These are phyloP conservation scores for Phyllachora maydis DNA, from an alignment of 2,329 filamentous ascomycete species.

Conservation along the genomic window DNA sequence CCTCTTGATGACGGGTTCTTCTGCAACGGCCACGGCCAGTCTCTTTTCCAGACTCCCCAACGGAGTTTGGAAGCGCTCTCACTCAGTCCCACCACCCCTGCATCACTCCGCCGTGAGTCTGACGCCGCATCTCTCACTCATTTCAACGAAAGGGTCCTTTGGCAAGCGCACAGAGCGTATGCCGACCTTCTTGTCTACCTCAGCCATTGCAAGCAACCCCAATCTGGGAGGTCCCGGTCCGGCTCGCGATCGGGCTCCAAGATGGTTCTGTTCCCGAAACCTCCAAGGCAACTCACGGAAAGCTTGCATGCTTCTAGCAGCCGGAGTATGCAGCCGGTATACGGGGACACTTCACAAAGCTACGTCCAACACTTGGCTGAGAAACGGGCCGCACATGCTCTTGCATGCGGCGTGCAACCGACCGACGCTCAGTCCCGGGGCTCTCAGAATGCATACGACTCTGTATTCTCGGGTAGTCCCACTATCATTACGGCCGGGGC, in stretches of 20 bases:
- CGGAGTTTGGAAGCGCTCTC: constrained; percentile 8
- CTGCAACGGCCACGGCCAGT: constrained; percentile 6
- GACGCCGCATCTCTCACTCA: constrained; percentile 12
- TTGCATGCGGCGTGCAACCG: constrained; percentile 1
- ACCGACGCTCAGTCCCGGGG: constrained; percentile 1
- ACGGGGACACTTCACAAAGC: constrained; percentile 2
- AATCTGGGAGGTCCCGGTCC: constrained; percentile 15
- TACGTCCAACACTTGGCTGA: constrained; percentile 6
- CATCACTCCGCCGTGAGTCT: constrained; percentile 2
- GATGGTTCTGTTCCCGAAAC: constrained; percentile 33
- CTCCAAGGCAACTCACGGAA: constrained; percentile 14
- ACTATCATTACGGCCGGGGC: no score
- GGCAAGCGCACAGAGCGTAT: constrained; percentile 54
- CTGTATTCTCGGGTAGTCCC: no score
- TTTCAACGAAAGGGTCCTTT: constrained; percentile 48
- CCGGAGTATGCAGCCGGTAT: constrained; percentile 1
- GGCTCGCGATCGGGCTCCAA: constrained; percentile 19
- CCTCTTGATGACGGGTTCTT: constrained; percentile 9
- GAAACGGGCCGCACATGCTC: constrained; percentile 5
- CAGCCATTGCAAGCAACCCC: constrained; percentile 33
- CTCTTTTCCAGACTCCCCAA: constrained; percentile 8
- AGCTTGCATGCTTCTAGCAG: constrained; percentile 3
- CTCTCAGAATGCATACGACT: constrained; percentile 1
- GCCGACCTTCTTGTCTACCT: constrained; percentile 47
- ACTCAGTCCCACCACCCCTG: constrained; percentile 5